Base-by-base conservation (phyloP, 352 stramenopile genomes). In the Elongisporangium undulatum region DNA sequence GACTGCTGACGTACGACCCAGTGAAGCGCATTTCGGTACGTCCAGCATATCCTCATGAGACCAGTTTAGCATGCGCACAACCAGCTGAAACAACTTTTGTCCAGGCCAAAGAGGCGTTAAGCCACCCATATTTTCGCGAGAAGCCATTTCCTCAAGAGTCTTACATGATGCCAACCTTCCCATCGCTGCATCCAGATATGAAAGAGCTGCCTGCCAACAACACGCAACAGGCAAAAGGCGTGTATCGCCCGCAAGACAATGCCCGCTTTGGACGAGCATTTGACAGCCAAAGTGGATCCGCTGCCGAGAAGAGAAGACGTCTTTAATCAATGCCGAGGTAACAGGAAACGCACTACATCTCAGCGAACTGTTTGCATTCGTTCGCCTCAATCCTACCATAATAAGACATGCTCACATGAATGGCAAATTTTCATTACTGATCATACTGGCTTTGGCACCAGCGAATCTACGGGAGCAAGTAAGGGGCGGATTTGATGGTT, bases 161-260 rank as follows among this genome's bases (percentile, higher is more conserved):
- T 7, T 64, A 59, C 22, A 85, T 88, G 75, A 88, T 86, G 78
- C 75, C 78, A 16, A 86, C 75, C 49, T 88, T 88, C 49, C 76
- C 78, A 15, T 87, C 77, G 9, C 64, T 77, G 16, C 77, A 87
- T 60, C 61, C 57, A 5, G 73, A 82, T 20, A 76, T 80, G 57
- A 76, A 71, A 49, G 23, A 64, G 15, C 29, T 51, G 21, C 5
- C 9, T 4, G 5, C 26, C 26, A 26, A 55, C 19, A 20, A 24
- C 12, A n/a, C 21, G 22, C 51, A 55, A 4, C 51, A 55, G 7
- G 4, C 6, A 15, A 17, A 15, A 45, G 38, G 20, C 10, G 23
- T 4, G 22, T 45, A 17, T 55, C 51, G 51, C 1, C 51, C 48
- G 24, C 51, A 34, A 55, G 51, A 41, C n/a, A 26, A 55, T 17